Percentiles rank a stretch among this genome's conserved stretches.
These are phyloP conservation scores for Fusarium citri DNA, from an alignment of 2,329 filamentous ascomycete genomes.

Conservation along the genomic window DNA sequence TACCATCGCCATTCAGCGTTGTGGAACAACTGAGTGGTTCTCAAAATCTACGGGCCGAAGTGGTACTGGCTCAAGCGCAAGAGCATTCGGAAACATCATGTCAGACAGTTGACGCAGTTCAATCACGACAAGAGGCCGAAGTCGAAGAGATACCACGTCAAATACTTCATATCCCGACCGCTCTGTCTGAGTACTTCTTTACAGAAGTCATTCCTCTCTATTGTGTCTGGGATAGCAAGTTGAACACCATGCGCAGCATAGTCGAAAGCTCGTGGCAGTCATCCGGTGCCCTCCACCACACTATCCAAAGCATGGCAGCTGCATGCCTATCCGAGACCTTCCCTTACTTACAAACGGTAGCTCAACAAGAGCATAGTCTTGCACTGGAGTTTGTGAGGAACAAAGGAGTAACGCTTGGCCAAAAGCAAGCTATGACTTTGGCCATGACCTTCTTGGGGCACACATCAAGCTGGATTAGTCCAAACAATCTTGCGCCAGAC, in stretches of 20 bases:
- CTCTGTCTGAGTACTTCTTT: constrained; percentile 8
- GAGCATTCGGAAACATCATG: too few relatives aligned
- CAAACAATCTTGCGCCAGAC: background rate
- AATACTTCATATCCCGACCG: background rate
- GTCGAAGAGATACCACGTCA: background rate
- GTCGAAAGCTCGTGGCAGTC: background rate
- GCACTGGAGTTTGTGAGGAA: background rate
- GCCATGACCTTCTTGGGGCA: constrained; percentile 2
- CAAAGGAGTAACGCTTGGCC: too few relatives aligned
- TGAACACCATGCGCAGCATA: constrained; percentile 3
- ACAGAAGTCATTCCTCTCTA: constrained; percentile 1
- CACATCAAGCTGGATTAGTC: constrained; percentile 7
- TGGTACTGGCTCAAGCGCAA: too few relatives aligned
- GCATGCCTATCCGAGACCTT: constrained; percentile 6
- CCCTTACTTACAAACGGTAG: background rate
- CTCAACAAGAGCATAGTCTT: background rate
- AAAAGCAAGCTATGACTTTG: background rate
- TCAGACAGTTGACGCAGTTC: too few relatives aligned
- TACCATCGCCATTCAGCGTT: background rate
- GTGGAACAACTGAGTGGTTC: background rate
- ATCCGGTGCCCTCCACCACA: background rate
- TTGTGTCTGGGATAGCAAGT: constrained; percentile 10
- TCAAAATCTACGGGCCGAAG: background rate
- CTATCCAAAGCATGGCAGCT: constrained; percentile 15
- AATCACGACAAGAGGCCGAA: background rate